These are phyloP conservation scores for Fusarium sp. DNA, from an alignment of 2,329 filamentous ascomycete species.

Conservation along the genomic window DNA sequence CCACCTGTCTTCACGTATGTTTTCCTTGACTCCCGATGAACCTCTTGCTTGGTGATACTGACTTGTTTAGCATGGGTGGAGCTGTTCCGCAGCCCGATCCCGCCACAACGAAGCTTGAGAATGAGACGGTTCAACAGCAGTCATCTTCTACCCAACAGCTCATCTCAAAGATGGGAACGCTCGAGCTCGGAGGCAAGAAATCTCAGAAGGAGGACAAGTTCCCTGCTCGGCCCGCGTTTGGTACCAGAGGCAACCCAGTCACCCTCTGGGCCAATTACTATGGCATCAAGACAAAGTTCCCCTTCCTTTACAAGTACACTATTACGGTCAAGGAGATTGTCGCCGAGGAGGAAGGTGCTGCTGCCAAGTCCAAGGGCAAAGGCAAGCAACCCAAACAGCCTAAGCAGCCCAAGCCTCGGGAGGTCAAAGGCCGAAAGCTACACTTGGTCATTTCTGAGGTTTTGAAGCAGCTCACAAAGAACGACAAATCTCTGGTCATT, in stretches of 20 bases:
- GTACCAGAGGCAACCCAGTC: conserved; percentile 54
- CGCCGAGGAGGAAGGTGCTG: conserved; percentile 13
- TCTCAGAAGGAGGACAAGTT: conserved; percentile 45
- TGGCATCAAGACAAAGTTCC: conserved; percentile 51
- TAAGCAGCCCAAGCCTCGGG: conserved; percentile 28
- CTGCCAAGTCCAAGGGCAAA: conserved; percentile 21
- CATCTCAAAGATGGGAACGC: conserved; percentile 49
- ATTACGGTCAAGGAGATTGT: conserved; percentile 49
- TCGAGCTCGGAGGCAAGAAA: conserved; percentile 42
- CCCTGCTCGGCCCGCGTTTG: conserved; percentile 62
- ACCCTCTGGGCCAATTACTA: conserved; percentile 68
- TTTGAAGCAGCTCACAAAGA: conserved; percentile 48
- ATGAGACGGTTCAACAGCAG: conserved; percentile 50
- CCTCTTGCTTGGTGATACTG: background rate
- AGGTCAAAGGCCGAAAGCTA: conserved; percentile 57
- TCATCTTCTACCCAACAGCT: conserved; percentile 45
- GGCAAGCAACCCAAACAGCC: conserved; percentile 17
- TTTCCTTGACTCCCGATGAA: background rate
- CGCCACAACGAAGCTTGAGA: conserved; percentile 51
- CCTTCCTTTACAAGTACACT: conserved; percentile 57
- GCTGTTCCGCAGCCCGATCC: conserved; percentile 38
- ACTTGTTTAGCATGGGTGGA: conserved; percentile 37
- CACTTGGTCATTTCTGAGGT: conserved; percentile 54
- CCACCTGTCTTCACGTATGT: conserved; percentile 37
- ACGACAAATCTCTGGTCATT: conserved; percentile 44